Conservation (phyloP, 202 grass and related monocot genomes). For the Carex sylvatica region DNA sequence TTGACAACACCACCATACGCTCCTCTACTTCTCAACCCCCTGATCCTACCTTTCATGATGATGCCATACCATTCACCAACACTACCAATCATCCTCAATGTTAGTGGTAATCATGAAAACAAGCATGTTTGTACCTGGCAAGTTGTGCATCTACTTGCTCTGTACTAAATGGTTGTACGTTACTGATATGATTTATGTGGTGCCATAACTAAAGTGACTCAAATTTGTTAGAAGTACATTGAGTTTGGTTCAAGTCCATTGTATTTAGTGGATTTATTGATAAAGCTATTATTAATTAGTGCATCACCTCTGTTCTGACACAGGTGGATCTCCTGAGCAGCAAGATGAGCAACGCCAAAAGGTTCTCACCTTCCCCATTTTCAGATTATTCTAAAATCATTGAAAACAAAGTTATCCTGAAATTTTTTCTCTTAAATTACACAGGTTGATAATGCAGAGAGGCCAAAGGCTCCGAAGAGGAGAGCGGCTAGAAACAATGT, state of each 20-base stretch:
- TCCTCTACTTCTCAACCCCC: slow-evolving; percentile 36
- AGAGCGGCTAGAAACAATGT: slow-evolving; percentile 33
- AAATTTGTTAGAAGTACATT: neutral
- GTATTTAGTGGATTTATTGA: neutral
- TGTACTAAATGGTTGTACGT: neutral
- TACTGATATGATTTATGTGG: neutral
- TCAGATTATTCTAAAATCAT: neutral
- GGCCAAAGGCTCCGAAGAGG: slow-evolving; percentile 34
- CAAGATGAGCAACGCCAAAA: slow-evolving; percentile 47
- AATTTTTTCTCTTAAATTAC: neutral
- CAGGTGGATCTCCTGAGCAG: slow-evolving; percentile 39
- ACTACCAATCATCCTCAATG: neutral
- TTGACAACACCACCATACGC: slow-evolving; percentile 1
- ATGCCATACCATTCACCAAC: slow-evolving; percentile 25
- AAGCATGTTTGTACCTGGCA: neutral
- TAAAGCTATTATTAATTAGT: neutral
- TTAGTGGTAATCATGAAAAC: neutral
- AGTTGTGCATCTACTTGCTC: neutral
- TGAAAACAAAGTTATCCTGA: neutral
- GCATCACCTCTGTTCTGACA: slow-evolving; percentile 9
- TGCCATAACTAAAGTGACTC: neutral
- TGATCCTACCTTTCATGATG: slow-evolving; percentile 37
- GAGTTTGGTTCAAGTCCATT: neutral
- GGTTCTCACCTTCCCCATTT: slow-evolving; percentile 30
- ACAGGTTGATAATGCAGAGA: slow-evolving; percentile 24